Evolutionary conservation across 2,329 filamentous ascomycete genomes (phyloP), one percentile per base, ranked within the genome.

Genomic region (Diaporthe sp.): DNA sequence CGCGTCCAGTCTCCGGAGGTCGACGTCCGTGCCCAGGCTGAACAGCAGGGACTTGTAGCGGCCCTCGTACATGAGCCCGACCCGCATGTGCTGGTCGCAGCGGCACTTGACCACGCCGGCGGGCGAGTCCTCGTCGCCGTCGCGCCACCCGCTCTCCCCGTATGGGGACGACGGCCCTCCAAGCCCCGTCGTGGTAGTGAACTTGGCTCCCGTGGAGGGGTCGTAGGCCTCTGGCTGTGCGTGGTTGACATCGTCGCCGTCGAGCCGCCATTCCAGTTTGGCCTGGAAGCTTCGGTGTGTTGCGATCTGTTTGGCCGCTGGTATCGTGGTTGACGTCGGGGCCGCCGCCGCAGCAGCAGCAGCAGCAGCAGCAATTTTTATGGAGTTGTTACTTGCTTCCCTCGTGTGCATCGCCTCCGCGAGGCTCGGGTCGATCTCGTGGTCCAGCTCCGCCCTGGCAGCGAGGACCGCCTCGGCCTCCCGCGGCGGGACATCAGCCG

Each of bases 11-110:
- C 91, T 92, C 81, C 91, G 92, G 81, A 97, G 88, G 82, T 98
- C 95, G 73, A 99, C 91, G 70, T 92, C 94, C 75, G 95, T 95
- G 13, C 97, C 97, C 57, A 98, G 88, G 80, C 95, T 98, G 83
- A 98, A 97, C 75, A 99, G 89, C 76, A 99, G 86, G 79, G 98
- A 96, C 86, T 98, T 98, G 76, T 97, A 91, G 73, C 95, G 90
- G 2, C 96, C 96, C 83, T 98, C 96, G 96, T 97, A 99, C 31
- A 98, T 85, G 70, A 98, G 83, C 0, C 95, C 94, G 72, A 98
- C 91, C 78, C 93, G 93, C 86, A 95, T 92, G 79, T 96, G 94
- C 86, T 98, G 96, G 82, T 98, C 95, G 71, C 98, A 88, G 68
- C 94, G 91, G 60, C 96, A 94, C 85, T 98, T 99, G 78, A 99